phyloP scores from a whole-genome alignment of 768 basidiomycete species.

The Trametes sanguinea region DNA sequence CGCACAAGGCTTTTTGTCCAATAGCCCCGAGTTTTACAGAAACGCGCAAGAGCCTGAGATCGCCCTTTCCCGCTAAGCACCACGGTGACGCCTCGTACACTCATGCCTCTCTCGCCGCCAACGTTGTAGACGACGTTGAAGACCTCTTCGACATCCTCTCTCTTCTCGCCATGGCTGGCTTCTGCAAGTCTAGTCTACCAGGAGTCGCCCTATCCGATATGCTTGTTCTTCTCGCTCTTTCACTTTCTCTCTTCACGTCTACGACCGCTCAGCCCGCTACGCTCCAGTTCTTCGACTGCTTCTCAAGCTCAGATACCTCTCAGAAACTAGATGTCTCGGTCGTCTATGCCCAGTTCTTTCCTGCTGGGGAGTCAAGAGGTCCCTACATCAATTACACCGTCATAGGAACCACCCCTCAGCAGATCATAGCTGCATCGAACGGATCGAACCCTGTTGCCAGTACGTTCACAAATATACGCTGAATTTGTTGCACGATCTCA shows the following conservation, averaged over 20 bases:
- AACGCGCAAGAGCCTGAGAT: background rate
- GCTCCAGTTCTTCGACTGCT: slow-evolving; percentile 71
- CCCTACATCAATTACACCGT: slow-evolving; percentile 70
- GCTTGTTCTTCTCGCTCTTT: slow-evolving; percentile 24
- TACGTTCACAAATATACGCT: slow-evolving; percentile 18
- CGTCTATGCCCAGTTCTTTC: slow-evolving; percentile 72
- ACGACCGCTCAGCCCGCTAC: slow-evolving; percentile 54
- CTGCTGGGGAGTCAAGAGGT: slow-evolving; percentile 36
- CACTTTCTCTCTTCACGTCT: slow-evolving; percentile 14
- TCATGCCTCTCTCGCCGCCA: slow-evolving; percentile 12
- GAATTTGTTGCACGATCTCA: background rate
- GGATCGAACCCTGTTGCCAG: slow-evolving; percentile 59
- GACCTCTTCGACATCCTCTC: slow-evolving; percentile 3
- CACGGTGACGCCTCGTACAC: slow-evolving; percentile 13
- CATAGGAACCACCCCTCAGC: slow-evolving; percentile 60
- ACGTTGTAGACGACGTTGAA: slow-evolving; percentile 14
- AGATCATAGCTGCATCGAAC: slow-evolving; percentile 62
- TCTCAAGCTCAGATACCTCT: slow-evolving; percentile 45
- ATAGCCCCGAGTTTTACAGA: background rate
- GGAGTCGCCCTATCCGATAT: slow-evolving; percentile 12
- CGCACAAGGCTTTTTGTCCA: background rate
- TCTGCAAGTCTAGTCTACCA: background rate
- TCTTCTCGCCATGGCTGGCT: slow-evolving; percentile 20
- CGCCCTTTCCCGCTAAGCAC: slow-evolving; percentile 4
- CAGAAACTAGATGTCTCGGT: slow-evolving; percentile 66